A percentile compares a stretch with the other conserved stretches of the same genome.
Conservation (phyloP, 495 filamentous ascomycete species). For the Neurospora sp. region DNA sequence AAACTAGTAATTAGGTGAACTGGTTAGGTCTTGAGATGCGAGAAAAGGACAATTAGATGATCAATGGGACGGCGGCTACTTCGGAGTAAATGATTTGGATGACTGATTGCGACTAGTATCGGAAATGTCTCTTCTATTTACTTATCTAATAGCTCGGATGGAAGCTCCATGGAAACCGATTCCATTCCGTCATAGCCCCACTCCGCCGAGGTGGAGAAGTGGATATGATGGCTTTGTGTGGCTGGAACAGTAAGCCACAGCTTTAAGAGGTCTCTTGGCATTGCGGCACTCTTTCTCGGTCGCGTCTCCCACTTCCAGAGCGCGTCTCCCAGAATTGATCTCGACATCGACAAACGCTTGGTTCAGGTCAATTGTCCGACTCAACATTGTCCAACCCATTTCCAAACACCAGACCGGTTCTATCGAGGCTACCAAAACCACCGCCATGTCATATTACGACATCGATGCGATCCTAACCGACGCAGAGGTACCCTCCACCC, state of each 20-base stretch:
- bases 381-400: neutral
- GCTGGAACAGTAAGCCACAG: too few species aligned
- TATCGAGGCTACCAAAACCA: neutral
- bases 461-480: constrained; percentile 90
- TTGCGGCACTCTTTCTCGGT: neutral
- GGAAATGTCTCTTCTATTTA: neutral
- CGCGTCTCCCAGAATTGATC: neutral
- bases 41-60: neutral
- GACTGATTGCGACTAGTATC: neutral
- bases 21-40: neutral
- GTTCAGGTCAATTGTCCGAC: neutral
- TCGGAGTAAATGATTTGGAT: neutral
- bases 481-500: constrained; percentile 51
- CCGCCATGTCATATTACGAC: constrained; percentile 82
- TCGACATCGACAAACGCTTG: neutral
- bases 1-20: constrained; percentile 3
- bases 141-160: neutral
- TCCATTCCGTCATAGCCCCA: constrained; percentile 22
- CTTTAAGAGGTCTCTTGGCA: too few species aligned
- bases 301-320: neutral
- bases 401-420: neutral
- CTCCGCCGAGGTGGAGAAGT: neutral
- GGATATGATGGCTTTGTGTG: neutral
- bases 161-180: constrained; percentile 12
- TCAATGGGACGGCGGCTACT: neutral